phyloP scores from a whole-genome alignment of 2,329 filamentous ascomycete genomes.

The Fusarium sp. region DNA sequence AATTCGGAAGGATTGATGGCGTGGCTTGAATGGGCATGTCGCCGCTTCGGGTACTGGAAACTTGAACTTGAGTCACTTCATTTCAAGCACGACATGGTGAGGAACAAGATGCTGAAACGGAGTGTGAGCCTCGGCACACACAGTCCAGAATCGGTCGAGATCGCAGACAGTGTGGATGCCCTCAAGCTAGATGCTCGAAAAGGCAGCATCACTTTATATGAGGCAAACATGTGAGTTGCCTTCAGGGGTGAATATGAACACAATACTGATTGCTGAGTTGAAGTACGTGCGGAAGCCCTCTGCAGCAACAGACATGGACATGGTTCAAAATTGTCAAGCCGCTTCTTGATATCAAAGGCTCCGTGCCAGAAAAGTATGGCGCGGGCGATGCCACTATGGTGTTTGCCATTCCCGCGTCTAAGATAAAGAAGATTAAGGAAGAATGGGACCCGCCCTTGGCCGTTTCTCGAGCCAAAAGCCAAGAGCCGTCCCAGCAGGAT shows the following conservation, averaged over 20 bases:
- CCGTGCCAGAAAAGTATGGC: not conserved
- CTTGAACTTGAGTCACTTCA: slow-evolving; percentile 34
- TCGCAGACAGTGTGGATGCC: not conserved
- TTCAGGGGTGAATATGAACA: not conserved
- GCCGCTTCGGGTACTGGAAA: slow-evolving; percentile 32
- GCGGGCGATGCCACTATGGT: slow-evolving; percentile 22
- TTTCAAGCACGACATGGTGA: slow-evolving; percentile 21
- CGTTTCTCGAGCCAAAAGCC: not conserved
- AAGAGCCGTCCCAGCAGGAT: not conserved
- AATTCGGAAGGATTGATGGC: slow-evolving; percentile 3
- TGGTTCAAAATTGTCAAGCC: slow-evolving; percentile 40
- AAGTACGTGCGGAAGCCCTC: not conserved
- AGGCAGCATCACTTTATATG: slow-evolving; percentile 33
- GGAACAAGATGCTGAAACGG: not conserved
- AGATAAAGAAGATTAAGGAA: slow-evolving; percentile 32
- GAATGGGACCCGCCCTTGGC: slow-evolving; percentile 30
- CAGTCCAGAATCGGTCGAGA: not conserved
- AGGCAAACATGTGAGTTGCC: slow-evolving; percentile 30
- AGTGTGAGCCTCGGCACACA: not conserved
- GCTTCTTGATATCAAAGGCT: not conserved
- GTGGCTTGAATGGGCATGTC: slow-evolving; percentile 27
- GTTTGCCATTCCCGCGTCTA: slow-evolving; percentile 30
- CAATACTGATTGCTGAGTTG: not conserved
- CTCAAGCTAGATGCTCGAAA: not conserved
- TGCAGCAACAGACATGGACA: slow-evolving; percentile 21